These are phyloP conservation scores for Prunus armeniaca DNA, from an alignment of 306 rosid genomes.

Conservation along the genomic window DNA sequence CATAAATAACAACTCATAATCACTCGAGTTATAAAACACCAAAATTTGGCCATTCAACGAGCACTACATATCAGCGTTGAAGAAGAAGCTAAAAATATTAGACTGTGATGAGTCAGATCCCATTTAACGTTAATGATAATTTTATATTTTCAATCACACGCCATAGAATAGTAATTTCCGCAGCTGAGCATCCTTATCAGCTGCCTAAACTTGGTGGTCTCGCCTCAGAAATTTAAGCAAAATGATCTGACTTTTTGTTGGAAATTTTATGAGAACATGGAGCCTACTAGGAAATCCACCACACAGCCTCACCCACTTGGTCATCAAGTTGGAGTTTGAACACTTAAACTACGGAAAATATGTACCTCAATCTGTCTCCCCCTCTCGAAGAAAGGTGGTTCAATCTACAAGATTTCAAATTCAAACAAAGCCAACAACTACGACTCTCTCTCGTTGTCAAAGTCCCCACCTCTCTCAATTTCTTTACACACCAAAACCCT, in stretches of 20 bases:
- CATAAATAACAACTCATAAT: too few relatives aligned
- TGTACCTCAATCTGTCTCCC: background rate
- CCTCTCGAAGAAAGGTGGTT: background rate
- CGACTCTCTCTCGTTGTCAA: conserved; percentile 17
- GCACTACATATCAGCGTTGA: background rate
- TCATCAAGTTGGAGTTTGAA: background rate
- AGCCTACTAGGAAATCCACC: background rate
- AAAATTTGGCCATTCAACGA: too few relatives aligned
- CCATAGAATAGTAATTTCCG: background rate
- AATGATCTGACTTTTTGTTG: background rate
- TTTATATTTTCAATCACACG: background rate
- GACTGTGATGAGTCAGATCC: background rate
- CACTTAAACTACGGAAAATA: background rate
- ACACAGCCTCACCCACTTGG: background rate
- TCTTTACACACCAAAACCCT: conserved; percentile 11
- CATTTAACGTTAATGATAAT: background rate
- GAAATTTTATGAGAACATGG: background rate
- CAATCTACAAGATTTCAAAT: background rate
- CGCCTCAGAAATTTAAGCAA: background rate
- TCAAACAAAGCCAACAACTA: conserved; percentile 18
- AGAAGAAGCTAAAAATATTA: background rate
- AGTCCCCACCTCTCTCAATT: background rate
- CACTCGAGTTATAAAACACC: too few relatives aligned
- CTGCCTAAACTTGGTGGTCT: background rate
- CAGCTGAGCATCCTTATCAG: background rate